A percentile compares a stretch with the other conserved stretches of the same genome.
phyloP scores from a whole-genome alignment of 2,329 filamentous ascomycete genomes.

The Colletotrichum karsti region DNA sequence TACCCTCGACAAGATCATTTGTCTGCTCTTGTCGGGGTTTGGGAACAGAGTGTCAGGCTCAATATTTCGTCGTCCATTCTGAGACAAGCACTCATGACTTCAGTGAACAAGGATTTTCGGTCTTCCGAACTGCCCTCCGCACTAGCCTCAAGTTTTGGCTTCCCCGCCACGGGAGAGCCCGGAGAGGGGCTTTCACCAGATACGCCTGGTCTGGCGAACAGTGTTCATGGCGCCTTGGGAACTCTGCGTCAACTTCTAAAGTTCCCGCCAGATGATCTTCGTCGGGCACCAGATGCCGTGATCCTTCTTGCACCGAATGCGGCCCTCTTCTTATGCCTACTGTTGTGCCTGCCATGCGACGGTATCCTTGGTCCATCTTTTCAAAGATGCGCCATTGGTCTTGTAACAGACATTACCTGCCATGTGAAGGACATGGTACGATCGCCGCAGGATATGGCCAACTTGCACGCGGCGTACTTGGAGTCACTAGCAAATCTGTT shows the following conservation, averaged over 20 bases:
- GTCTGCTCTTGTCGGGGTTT: neutral
- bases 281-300: neutral
- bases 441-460: neutral
- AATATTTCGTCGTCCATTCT: neutral
- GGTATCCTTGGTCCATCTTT: neutral
- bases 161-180: neutral
- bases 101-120: neutral
- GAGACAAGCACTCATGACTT: neutral
- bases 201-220: neutral
- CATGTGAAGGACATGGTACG: neutral
- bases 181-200: neutral
- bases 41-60: neutral
- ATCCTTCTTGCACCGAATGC: neutral
- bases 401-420: neutral
- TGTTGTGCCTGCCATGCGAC: neutral
- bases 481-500: neutral
- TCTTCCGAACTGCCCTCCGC: neutral
- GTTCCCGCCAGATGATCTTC: slow-evolving; percentile 25
- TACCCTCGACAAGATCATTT: neutral
- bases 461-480: neutral
- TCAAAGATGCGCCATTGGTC: neutral
- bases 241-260: slow-evolving; percentile 19
- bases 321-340: neutral
- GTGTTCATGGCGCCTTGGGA: neutral
- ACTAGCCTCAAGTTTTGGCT: neutral